A percentile compares a stretch with the other conserved stretches of the same genome.
Evolutionary conservation across 2,329 filamentous ascomycete species (phyloP).

Genomic region (Claviceps sorghi): DNA sequence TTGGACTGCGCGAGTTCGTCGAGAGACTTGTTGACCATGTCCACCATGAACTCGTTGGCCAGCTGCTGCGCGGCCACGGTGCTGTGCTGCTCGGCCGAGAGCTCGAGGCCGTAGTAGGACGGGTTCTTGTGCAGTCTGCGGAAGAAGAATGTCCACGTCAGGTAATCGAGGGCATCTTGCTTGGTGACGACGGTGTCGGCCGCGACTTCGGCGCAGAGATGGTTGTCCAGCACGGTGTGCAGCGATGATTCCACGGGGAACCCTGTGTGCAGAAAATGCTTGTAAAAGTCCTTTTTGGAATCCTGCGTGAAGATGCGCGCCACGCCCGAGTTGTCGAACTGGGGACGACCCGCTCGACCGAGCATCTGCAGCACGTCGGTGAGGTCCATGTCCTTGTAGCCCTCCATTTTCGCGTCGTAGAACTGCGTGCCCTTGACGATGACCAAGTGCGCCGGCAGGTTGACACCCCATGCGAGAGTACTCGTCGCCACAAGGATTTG

Average conservation of each 20-base stretch:
- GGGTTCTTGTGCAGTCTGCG: slow-evolving; percentile 93
- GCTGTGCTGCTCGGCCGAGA: slow-evolving; percentile 84
- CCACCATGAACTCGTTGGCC: slow-evolving; percentile 89
- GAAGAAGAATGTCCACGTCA: slow-evolving; percentile 99
- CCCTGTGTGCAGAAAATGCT: slow-evolving; percentile 95
- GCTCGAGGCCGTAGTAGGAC: slow-evolving; percentile 91
- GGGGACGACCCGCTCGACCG: slow-evolving; percentile 83
- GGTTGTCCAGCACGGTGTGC: slow-evolving; percentile 93
- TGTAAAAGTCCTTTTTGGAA: slow-evolving; percentile 97
- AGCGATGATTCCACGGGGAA: slow-evolving; percentile 95
- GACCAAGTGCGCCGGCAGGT: slow-evolving; percentile 88
- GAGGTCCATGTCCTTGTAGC: slow-evolving; percentile 96
- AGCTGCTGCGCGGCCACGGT: slow-evolving; percentile 70
- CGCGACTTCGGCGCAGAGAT: slow-evolving; percentile 87
- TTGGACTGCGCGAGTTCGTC: slow-evolving; percentile 68
- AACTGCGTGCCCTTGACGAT: slow-evolving; percentile 97
- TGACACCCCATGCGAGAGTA: slow-evolving; percentile 96
- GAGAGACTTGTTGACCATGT: slow-evolving; percentile 78
- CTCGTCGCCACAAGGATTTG: slow-evolving; percentile 92
- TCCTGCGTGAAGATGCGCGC: slow-evolving; percentile 96
- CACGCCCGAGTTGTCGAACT: slow-evolving; percentile 92
- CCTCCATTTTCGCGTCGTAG: slow-evolving; percentile 95
- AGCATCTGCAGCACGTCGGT: slow-evolving; percentile 98
- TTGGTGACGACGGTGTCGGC: slow-evolving; percentile 86
- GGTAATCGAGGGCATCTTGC: slow-evolving; percentile 91